Evolutionary conservation across 2,329 filamentous ascomycete species (phyloP), one percentile per base, ranked within the genome.

Genomic region (Botryotinia globosa): DNA sequence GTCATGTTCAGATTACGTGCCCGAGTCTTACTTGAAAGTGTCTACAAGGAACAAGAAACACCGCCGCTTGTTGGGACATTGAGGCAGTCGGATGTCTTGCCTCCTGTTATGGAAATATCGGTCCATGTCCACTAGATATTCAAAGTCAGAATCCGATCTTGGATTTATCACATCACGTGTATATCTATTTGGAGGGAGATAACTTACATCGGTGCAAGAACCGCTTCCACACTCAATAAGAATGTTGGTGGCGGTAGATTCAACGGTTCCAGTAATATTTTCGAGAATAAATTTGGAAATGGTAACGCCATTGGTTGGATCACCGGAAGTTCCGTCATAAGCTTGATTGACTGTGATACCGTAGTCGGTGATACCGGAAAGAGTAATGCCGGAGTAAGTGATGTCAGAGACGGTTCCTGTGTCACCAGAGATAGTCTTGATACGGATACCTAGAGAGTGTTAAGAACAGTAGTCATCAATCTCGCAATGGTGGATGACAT

Each of bases 261-360:
- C 74, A 65, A 87, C 84, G 6, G 81, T 80, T 44, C 85, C 85
- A 3, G 75, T 81, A 74, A 87, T 81, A 73, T 82, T 79, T 63
- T 81, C 79, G 66, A 87, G 78, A 1, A 81, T 83, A 10, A 88
- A 75, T 12, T 82, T 83, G 16, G 84, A 86, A 77, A 87, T 87
- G 37, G 84, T 84, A 18, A 87, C 83, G 44, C 85, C 85, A 39
- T 77, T 76, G 51, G 84, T 86, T 18, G 85, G 0, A n/a, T 80
- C 12, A 29, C 85, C 85, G 12, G 81, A 83, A 6, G 83, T 84
- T 74, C 86, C 85, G 76, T 84, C 77, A 75, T 87, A 87, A 77
- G 88, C 85, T 81, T 90, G 88, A 79, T 88, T 83, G 72, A 90
- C 84, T 65, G 88, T 77, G 51, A 82, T 81, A 73, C 83, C 84